Conservation (phyloP, 106 monocot genomes). For the Dactylorhiza incarnata region DNA sequence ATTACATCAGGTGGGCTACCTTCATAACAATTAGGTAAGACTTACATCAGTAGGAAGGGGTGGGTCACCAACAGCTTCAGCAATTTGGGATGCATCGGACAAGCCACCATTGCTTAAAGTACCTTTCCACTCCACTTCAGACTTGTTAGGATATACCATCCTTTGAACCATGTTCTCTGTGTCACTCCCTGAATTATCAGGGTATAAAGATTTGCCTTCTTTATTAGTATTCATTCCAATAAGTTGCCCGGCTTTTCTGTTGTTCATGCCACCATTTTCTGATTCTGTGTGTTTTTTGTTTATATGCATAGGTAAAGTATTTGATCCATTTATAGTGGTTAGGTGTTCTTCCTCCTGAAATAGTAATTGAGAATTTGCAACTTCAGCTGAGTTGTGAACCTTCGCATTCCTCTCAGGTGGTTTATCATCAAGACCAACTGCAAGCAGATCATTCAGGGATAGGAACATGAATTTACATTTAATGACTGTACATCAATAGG, state of each 20-base stretch:
- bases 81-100: slow-evolving; percentile 23
- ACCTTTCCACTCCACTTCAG: slow-evolving; percentile 24
- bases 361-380: slow-evolving; percentile 21
- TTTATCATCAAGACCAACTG: slow-evolving; percentile 59
- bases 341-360: slow-evolving; percentile 18
- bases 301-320: slow-evolving; percentile 10
- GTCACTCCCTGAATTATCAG: slow-evolving; percentile 31
- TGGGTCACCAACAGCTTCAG: slow-evolving; percentile 30
- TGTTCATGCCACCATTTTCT: slow-evolving; percentile 30
- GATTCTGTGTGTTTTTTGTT: slow-evolving; percentile 17
- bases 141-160: slow-evolving; percentile 15
- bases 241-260: slow-evolving; percentile 22
- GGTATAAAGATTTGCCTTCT: slow-evolving; percentile 6
- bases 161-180: slow-evolving; percentile 32
- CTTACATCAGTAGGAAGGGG: slow-evolving; percentile 62
- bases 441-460: slow-evolving; percentile 8
- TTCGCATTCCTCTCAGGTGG: slow-evolving; percentile 36
- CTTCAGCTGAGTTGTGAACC: slow-evolving; percentile 15
- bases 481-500: slow-evolving; percentile 1
- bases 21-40: slow-evolving; percentile 1
- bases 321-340: slow-evolving; percentile 12
- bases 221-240: slow-evolving; percentile 11
- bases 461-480: slow-evolving; percentile 1
- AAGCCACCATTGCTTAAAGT: slow-evolving; percentile 4
- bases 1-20: neutral